A percentile compares a stretch with the other conserved stretches of the same genome.
phyloP scores from a whole-genome alignment of 306 rosid species.

The Glycyrrhiza uralensis region DNA sequence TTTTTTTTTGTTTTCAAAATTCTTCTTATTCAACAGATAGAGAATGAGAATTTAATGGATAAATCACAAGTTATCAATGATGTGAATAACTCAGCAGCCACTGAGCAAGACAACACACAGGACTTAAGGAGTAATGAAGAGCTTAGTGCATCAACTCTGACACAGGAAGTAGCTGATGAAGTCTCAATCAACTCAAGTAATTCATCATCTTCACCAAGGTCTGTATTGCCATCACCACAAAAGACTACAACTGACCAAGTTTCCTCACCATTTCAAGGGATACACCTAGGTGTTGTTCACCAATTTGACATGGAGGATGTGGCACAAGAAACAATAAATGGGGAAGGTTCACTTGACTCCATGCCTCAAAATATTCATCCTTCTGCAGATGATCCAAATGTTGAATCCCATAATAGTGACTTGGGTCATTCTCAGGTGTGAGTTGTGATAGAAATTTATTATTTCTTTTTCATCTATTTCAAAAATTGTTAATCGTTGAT shows the following conservation, averaged over 20 bases:
- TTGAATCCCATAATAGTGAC: slow-evolving; percentile 24
- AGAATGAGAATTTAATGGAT: slow-evolving; percentile 24
- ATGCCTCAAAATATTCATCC: not conserved
- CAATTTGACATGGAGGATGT: slow-evolving; percentile 16
- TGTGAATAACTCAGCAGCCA: slow-evolving; percentile 17
- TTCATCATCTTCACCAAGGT: slow-evolving; percentile 43
- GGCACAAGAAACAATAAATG: slow-evolving; percentile 13
- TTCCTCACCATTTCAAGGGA: slow-evolving; percentile 19
- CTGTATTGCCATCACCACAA: slow-evolving; percentile 15
- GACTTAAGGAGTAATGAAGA: slow-evolving; percentile 25
- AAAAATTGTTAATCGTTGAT: not conserved
- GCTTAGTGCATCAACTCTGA: slow-evolving; percentile 22
- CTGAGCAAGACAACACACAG: slow-evolving; percentile 7
- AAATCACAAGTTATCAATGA: slow-evolving; percentile 19
- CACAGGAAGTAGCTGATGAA: slow-evolving; percentile 31
- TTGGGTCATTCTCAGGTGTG: slow-evolving; percentile 40
- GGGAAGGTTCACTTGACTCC: slow-evolving; percentile 10
- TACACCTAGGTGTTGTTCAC: not conserved
- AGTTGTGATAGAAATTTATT: not conserved
- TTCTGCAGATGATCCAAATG: not conserved
- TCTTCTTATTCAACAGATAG: slow-evolving; percentile 28
- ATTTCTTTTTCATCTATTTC: not conserved
- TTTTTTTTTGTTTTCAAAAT: not conserved
- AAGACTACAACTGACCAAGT: slow-evolving; percentile 6
- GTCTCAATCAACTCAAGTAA: slow-evolving; percentile 28